Conservation (phyloP, 176 grass and related monocot species). For the Triticum monococcum region DNA sequence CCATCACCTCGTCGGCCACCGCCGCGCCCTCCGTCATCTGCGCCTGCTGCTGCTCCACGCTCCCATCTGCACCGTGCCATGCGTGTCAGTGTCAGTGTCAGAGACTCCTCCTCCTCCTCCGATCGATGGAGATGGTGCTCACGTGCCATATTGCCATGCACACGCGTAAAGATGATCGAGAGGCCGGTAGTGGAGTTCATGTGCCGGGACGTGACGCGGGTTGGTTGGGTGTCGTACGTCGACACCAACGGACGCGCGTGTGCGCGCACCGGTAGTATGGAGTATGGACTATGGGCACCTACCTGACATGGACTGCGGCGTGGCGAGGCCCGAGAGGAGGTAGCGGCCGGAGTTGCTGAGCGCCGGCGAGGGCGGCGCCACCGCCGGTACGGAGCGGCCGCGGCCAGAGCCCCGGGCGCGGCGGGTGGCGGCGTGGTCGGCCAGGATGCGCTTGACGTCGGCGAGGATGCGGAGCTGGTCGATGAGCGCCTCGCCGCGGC, state of each 20-base stretch:
- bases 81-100: too few relatives aligned
- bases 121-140: background rate
- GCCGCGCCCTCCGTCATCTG: constrained; percentile 44
- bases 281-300: background rate
- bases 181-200: constrained; percentile 7
- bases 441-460: constrained; percentile 76
- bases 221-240: background rate
- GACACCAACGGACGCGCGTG: background rate
- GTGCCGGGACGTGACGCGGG: constrained; percentile 27
- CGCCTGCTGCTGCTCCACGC: constrained; percentile 39
- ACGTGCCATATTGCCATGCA: background rate
- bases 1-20: constrained; percentile 88
- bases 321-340: constrained; percentile 52
- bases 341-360: constrained; percentile 25
- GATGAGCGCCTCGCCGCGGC: constrained; percentile 52
- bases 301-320: constrained; percentile 80
- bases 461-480: constrained; percentile 76
- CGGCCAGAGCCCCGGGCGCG: background rate
- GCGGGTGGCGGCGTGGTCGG: constrained; percentile 39
- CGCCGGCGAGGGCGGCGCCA: background rate
- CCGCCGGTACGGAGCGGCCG: background rate
- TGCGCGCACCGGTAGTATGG: background rate
- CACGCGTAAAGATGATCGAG: constrained; percentile 10
- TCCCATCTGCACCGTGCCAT: constrained; percentile 20
- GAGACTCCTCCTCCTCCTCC: too few relatives aligned